phyloP scores from a whole-genome alignment of 352 stramenopile genomes.

The Globisporangium apiculatum region DNA sequence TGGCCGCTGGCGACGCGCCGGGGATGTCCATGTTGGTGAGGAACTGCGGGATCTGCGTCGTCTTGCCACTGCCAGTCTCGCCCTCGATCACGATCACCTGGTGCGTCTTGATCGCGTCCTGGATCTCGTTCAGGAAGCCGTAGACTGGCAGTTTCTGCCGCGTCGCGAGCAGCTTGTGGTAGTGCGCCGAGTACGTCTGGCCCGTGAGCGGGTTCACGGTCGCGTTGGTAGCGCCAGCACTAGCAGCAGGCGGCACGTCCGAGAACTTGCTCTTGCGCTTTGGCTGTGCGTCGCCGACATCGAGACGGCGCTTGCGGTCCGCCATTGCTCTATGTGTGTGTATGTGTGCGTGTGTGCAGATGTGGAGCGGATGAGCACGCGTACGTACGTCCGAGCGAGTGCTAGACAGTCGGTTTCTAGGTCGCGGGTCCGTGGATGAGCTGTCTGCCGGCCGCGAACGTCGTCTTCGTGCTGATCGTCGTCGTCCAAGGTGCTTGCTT shows the following conservation, averaged over 20 bases:
- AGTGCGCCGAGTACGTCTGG: constrained; percentile 83
- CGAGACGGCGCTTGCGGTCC: constrained; percentile 59
- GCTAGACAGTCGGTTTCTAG: neutral
- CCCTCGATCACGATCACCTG: constrained; percentile 97
- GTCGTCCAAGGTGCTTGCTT: too few relatives aligned
- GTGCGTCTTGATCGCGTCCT: constrained; percentile 92
- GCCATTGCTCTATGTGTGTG: constrained; percentile 23
- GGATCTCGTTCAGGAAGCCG: constrained; percentile 95
- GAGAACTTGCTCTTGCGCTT: constrained; percentile 82
- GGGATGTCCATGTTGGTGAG: constrained; percentile 74
- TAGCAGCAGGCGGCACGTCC: constrained; percentile 28
- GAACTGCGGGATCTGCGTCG: constrained; percentile 95
- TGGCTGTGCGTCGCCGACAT: constrained; percentile 46
- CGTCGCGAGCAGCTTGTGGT: constrained; percentile 89
- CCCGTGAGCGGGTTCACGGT: constrained; percentile 90
- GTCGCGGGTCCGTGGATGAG: neutral
- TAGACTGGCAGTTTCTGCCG: constrained; percentile 97
- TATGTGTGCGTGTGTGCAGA: neutral
- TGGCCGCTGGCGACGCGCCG: constrained; percentile 45
- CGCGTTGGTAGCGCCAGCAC: neutral
- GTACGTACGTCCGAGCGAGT: too few relatives aligned
- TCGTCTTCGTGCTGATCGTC: neutral
- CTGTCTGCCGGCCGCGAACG: neutral
- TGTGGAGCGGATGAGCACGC: neutral
- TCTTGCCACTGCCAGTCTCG: constrained; percentile 98